A percentile compares a stretch with the other conserved stretches of the same genome.
phyloP scores from a whole-genome alignment of 257 asterid species.

The Solanum okadae region DNA sequence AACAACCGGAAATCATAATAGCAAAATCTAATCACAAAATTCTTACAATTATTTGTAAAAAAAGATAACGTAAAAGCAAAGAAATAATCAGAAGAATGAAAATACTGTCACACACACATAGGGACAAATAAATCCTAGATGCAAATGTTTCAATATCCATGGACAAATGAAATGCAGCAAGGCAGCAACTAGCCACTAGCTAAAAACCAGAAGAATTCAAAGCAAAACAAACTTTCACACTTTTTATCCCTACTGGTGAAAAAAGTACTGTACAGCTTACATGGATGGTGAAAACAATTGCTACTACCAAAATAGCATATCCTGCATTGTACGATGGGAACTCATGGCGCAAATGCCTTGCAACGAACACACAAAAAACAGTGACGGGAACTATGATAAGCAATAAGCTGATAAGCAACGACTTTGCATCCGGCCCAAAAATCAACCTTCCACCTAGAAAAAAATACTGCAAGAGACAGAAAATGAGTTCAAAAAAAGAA shows the following conservation, averaged over 20 bases:
- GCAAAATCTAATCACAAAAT: background rate
- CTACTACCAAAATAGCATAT: slow-evolving; percentile 62
- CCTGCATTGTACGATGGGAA: slow-evolving; percentile 72
- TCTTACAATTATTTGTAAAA: background rate
- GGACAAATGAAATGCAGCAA: background rate
- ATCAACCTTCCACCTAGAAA: slow-evolving; percentile 88
- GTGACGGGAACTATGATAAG: slow-evolving; percentile 70
- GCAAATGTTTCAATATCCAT: background rate
- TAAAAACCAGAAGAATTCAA: background rate
- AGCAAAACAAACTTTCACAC: background rate
- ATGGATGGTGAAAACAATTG: slow-evolving; percentile 62
- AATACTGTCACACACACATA: background rate
- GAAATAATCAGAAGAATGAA: background rate
- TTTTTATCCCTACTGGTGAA: background rate
- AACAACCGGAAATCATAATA: background rate
- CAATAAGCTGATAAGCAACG: slow-evolving; percentile 78
- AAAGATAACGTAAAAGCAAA: background rate
- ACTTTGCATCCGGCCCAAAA: slow-evolving; percentile 97
- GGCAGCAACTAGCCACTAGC: background rate
- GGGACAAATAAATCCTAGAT: background rate
- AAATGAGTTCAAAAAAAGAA: background rate
- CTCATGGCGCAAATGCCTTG: slow-evolving; percentile 88
- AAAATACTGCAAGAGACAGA: slow-evolving; percentile 63
- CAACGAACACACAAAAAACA: slow-evolving; percentile 83
- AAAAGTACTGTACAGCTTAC: slow-evolving; percentile 28